Base-by-base conservation (phyloP, 2,329 filamentous ascomycete genomes). In the Hypoxylon sp. region DNA sequence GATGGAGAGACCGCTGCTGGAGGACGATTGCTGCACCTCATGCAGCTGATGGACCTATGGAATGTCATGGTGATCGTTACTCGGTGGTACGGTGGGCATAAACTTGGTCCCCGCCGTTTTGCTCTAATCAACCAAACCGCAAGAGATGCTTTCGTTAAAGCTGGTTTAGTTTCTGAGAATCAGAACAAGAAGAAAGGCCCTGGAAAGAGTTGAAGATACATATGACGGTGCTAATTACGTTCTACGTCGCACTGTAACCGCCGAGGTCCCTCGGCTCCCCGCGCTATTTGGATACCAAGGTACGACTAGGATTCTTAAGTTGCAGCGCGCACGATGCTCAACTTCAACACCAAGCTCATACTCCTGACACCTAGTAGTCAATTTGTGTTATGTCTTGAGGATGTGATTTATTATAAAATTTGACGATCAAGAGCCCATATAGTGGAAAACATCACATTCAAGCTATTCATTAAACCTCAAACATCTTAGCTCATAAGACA, bases 1-100 rank as follows among this genome's bases (percentile, higher is more conserved):
- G 96, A 99, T 78, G 96, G 96, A 2, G 96, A 99, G 85, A 92
- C 92, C 27, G 96, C 96, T 5, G 96, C 96, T 0, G 96, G 96
- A 0, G 90, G 92, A 0, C 86, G 96, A 46, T 80, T 99, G 76
- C 81, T 98, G 67, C 93, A 97, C 81, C 83, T 99, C 31, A 91
- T 99, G 90, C 94, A 98, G 82, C 82, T 97, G 68, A 98, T 98
- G 93, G 93, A 94, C 76, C 85, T 97, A 10, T 98, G 94, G 94
- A 89, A 97, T 79, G 91, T 92, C 15, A 91, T 98, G 83, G 93
- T 99, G 0, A 91, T 99, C 2, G 95, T 99, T 29, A 94, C 93
- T 42, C 84, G 96, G 69, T 99, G 96, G 96, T 99, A 97, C 80
- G 96, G 96, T 3, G 96, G 96, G 1, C 88, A 97, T 64, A 91